Evolutionary conservation across 208 protist genomes (phyloP).

Genomic region (Lotmaria passim): DNA sequence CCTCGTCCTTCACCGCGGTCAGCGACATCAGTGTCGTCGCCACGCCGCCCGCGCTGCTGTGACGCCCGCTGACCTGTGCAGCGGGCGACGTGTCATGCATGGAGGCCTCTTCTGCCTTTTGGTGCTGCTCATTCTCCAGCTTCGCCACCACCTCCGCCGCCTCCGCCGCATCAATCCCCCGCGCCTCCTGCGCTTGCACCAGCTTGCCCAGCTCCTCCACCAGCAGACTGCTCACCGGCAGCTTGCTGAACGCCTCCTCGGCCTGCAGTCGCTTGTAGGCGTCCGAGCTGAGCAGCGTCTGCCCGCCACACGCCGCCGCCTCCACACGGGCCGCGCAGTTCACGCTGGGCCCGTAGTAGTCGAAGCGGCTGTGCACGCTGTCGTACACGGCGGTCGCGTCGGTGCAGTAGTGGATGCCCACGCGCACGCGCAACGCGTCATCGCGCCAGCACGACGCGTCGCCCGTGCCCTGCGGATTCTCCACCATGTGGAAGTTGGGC

Average conservation of each 20-base stretch:
- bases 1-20: conserved; percentile 27
- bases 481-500: conserved; percentile 34
- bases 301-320: conserved; percentile 16
- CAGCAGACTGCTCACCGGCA: conserved; percentile 7
- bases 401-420: conserved; percentile 52
- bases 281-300: conserved; percentile 2
- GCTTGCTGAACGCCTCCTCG: conserved; percentile 20
- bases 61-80: too few relatives aligned
- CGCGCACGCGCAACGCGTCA: conserved; percentile 40
- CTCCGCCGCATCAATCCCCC: neutral
- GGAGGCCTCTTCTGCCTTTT: too few relatives aligned
- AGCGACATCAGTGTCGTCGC: conserved; percentile 3
- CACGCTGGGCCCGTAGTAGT: too few relatives aligned
- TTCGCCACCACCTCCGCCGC: neutral
- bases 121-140: neutral
- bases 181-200: conserved; percentile 15
- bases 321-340: conserved; percentile 22
- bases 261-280: neutral
- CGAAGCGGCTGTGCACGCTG: too few relatives aligned
- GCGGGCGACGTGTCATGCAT: too few relatives aligned
- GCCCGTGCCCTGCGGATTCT: conserved; percentile 31
- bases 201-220: conserved; percentile 30
- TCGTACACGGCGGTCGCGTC: too few relatives aligned
- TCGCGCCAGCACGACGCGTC: conserved; percentile 32
- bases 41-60: neutral